phyloP scores from a whole-genome alignment of 192 early-diverging fungal genomes.

The Linnemannia exigua region DNA sequence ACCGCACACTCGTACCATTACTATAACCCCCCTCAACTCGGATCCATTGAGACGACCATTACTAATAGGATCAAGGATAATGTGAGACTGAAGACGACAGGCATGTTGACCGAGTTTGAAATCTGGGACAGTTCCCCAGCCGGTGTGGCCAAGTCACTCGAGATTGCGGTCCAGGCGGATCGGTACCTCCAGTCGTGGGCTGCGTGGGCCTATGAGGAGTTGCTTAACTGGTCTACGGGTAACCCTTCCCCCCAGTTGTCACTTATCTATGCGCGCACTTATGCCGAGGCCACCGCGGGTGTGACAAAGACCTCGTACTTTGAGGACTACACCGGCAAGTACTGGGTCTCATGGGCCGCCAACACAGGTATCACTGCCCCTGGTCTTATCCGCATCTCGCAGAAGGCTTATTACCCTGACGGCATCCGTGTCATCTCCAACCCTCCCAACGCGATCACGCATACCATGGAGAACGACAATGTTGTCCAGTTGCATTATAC shows the following conservation, averaged over 20 bases:
- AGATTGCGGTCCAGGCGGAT: constrained; percentile 60
- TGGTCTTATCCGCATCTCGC: constrained; percentile 50
- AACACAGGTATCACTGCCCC: constrained; percentile 53
- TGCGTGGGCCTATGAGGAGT: constrained; percentile 69
- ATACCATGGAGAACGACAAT: constrained; percentile 41
- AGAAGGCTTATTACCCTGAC: constrained; percentile 50
- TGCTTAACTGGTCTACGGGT: constrained; percentile 29
- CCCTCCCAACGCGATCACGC: constrained; percentile 37
- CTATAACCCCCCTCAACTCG: constrained; percentile 65
- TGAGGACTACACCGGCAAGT: constrained; percentile 49
- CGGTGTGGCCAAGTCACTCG: constrained; percentile 49
- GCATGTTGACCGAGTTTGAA: constrained; percentile 68
- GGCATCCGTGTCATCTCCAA: constrained; percentile 56
- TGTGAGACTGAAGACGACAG: constrained; percentile 56
- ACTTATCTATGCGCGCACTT: constrained; percentile 51
- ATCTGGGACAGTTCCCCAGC: constrained; percentile 59
- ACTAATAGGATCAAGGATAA: constrained; percentile 60
- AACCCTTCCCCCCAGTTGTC: constrained; percentile 38
- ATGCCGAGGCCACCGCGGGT: constrained; percentile 59
- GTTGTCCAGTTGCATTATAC: constrained; percentile 44
- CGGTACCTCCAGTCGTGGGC: constrained; percentile 65
- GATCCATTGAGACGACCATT: constrained; percentile 51
- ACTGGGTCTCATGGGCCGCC: constrained; percentile 49
- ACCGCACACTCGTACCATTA: constrained; percentile 67
- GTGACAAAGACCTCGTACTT: constrained; percentile 54